These are phyloP conservation scores for Quillaja saponaria DNA, from an alignment of 306 rosid genomes.

Conservation along the genomic window DNA sequence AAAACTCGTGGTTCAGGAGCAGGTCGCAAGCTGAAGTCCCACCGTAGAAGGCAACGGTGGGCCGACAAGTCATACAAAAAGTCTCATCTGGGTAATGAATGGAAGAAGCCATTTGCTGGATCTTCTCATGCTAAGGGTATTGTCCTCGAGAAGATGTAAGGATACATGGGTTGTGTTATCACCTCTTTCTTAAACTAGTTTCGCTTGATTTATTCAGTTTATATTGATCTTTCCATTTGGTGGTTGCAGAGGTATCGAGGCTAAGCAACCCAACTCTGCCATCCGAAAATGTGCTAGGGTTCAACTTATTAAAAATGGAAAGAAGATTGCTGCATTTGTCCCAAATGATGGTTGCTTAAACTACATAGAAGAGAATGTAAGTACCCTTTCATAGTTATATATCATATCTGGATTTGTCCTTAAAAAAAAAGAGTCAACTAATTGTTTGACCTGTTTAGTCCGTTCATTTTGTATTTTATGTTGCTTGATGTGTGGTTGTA, in stretches of 20 bases:
- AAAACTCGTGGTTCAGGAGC: slow-evolving; percentile 87
- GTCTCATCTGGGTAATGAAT: slow-evolving; percentile 81
- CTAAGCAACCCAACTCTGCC: slow-evolving; percentile 90
- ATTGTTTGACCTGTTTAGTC: too few species aligned
- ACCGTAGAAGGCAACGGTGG: slow-evolving; percentile 79
- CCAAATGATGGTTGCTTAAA: slow-evolving; percentile 85
- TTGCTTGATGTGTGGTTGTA: slow-evolving; percentile 23
- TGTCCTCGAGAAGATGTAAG: slow-evolving; percentile 84
- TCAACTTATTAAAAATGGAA: slow-evolving; percentile 77
- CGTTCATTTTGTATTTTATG: too few species aligned
- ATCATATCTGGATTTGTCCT: too few species aligned
- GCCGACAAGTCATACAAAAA: slow-evolving; percentile 77
- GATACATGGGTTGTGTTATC: not conserved
- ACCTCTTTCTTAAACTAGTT: not conserved
- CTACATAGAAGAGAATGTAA: slow-evolving; percentile 75
- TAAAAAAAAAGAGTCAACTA: too few species aligned
- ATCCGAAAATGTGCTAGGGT: slow-evolving; percentile 89
- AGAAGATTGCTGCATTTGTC: slow-evolving; percentile 85
- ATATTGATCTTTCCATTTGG: not conserved
- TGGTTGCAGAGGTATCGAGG: slow-evolving; percentile 71
- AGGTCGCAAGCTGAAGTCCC: slow-evolving; percentile 77
- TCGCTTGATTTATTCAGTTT: not conserved
- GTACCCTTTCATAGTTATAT: slow-evolving; percentile 19
- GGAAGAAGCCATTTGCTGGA: slow-evolving; percentile 91
- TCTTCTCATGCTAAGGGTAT: slow-evolving; percentile 87